phyloP scores from a whole-genome alignment of 2,329 filamentous ascomycete genomes.

The Talaromyces sp. region DNA sequence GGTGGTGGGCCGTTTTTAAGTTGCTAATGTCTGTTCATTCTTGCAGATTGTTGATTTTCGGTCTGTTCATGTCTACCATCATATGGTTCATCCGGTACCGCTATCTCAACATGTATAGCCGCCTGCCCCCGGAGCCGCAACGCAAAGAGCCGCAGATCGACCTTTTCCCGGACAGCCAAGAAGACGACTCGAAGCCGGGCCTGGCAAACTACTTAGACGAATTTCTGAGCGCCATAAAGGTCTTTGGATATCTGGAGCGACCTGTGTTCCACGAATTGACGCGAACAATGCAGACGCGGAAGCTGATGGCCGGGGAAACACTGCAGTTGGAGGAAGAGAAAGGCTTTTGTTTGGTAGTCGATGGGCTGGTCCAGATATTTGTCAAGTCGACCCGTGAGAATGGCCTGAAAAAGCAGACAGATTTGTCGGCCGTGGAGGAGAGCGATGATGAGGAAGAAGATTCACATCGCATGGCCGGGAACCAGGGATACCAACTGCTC shows the following conservation, averaged over 20 bases:
- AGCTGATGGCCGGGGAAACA: conserved; percentile 92
- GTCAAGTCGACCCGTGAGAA: conserved; percentile 72
- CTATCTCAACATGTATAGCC: conserved; percentile 94
- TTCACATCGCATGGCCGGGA: conserved; percentile 47
- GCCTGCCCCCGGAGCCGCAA: conserved; percentile 87
- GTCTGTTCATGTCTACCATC: conserved; percentile 71
- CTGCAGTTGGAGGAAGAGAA: conserved; percentile 95
- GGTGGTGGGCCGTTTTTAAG: not conserved
- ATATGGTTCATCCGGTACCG: conserved; percentile 95
- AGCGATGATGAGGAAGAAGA: conserved; percentile 69
- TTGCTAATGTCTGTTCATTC: not conserved
- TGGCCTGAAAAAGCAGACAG: conserved; percentile 32
- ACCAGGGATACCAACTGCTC: conserved; percentile 86
- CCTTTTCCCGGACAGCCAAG: conserved; percentile 87
- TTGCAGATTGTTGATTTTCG: conserved; percentile 65
- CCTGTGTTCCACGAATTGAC: conserved; percentile 98
- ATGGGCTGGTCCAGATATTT: conserved; percentile 94
- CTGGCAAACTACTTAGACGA: conserved; percentile 96
- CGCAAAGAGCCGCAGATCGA: conserved; percentile 94
- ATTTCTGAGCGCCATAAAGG: conserved; percentile 96
- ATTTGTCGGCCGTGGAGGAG: conserved; percentile 41
- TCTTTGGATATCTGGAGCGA: conserved; percentile 93
- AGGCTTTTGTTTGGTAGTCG: conserved; percentile 94
- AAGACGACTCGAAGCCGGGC: conserved; percentile 82
- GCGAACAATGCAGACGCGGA: conserved; percentile 94